Evolutionary conservation across 75 land plant genomes (phyloP), one percentile per base, ranked within the genome.

Genomic region (Pinus albicaulis): DNA sequence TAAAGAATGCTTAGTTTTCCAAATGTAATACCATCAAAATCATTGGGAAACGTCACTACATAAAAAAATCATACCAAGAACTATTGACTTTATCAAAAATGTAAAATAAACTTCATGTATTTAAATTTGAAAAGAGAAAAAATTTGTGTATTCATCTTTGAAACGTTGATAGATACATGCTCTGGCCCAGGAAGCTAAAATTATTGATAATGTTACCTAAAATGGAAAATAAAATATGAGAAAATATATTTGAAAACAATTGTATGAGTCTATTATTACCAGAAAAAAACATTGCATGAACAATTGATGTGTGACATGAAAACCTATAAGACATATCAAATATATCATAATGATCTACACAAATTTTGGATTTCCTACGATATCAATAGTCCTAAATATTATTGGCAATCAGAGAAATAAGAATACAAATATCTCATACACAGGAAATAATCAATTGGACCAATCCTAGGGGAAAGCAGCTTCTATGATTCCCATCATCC

Each of bases 401-500:
- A 64, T 28, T 31, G 68, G 34, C 36, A 64, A 64, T 64, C 38
- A 13, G 14, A 28, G 34, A 64, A 64, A 28, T 64, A 23, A 64
- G 28, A 15, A 19, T 28, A 64, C 68, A 64, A 63, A 63, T 16
- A 31, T 58, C 23, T 16, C 31, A 5, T 64, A 36, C 38, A 64
- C 15, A 64, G 16, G 68, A 28, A 64, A 64, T 64, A 64, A 64
- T 28, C 28, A 64, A 28, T 31, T 13, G 68, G 38, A 28, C 36
- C 31, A 28, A 64, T 64, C 38, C 68, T 64, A 64, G 68, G 38
- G 68, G 16, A 8, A 44, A 64, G 28, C 14, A 64, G 68, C 68
- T 64, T 64, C 68, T 64, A 64, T 64, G 36, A 64, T 64, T 64
- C 38, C 68, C 68, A 28, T 64, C 17, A 31, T 17, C 68, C 8